Percentiles rank a stretch among this genome's conserved stretches.
phyloP scores from a whole-genome alignment of 2,329 filamentous ascomycete genomes.

The Aspergillus neoniger region DNA sequence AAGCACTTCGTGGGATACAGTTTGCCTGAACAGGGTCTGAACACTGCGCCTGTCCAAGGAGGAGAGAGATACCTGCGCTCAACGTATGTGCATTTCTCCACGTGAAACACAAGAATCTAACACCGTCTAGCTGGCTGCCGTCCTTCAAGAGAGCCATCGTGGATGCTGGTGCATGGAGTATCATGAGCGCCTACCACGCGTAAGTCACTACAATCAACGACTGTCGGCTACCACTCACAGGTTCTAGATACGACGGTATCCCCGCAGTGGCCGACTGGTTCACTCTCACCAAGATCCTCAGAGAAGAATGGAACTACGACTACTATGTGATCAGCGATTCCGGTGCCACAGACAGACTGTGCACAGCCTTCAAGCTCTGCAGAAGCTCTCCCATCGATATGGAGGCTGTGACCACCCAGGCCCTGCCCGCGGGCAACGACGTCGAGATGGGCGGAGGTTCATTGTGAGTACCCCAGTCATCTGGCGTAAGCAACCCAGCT shows the following conservation, averaged over 20 bases:
- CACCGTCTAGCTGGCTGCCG: constrained; percentile 47
- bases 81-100: constrained; percentile 48
- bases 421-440: constrained; percentile 69
- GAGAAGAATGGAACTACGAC: constrained; percentile 72
- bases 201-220: constrained; percentile 15
- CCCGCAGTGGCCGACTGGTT: constrained; percentile 67
- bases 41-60: constrained; percentile 62
- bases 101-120: background rate
- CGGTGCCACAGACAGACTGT: constrained; percentile 69
- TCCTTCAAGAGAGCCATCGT: constrained; percentile 70
- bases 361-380: constrained; percentile 66
- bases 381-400: constrained; percentile 61
- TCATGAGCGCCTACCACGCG: constrained; percentile 75
- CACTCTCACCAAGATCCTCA: constrained; percentile 67
- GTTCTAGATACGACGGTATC: constrained; percentile 64
- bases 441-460: constrained; percentile 76
- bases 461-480: constrained; percentile 45
- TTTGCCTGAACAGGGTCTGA: constrained; percentile 70
- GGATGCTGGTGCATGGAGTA: constrained; percentile 65
- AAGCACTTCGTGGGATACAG: constrained; percentile 75
- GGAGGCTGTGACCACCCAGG: constrained; percentile 63
- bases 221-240: background rate
- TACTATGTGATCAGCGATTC: constrained; percentile 68
- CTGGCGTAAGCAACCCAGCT: background rate
- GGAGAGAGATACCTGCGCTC: constrained; percentile 58